A percentile compares a stretch with the other conserved stretches of the same genome.
Conservation (phyloP, 1,284 basidiomycete genomes). For the Ceratobasidium sp. region DNA sequence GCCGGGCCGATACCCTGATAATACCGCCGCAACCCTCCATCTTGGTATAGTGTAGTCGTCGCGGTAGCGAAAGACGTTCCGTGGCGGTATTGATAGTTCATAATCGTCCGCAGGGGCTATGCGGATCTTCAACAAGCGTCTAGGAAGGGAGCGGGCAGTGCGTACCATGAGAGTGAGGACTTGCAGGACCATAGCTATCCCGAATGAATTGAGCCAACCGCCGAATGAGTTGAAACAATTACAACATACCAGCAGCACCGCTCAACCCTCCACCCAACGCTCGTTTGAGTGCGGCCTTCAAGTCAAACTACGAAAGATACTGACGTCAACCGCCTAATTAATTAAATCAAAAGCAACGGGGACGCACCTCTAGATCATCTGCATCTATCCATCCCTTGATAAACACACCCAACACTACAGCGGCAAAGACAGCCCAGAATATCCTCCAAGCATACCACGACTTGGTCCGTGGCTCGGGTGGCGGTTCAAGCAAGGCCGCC, state of each 20-base stretch:
- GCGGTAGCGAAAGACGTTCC: constrained; percentile 74
- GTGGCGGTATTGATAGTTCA: constrained; percentile 90
- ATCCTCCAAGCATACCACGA: constrained; percentile 36
- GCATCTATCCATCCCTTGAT: constrained; percentile 72
- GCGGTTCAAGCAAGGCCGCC: constrained; percentile 10
- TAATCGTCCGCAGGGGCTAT: constrained; percentile 77
- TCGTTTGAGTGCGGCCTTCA: constrained; percentile 70
- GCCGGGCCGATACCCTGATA: constrained; percentile 83
- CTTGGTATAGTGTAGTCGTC: constrained; percentile 68
- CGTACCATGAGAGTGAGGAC: constrained; percentile 80
- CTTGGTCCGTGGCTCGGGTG: constrained; percentile 14
- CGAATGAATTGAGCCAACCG: constrained; percentile 2
- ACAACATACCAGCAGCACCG: constrained; percentile 70
- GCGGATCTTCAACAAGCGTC: background rate
- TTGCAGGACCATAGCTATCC: constrained; percentile 82
- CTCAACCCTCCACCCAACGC: constrained; percentile 85
- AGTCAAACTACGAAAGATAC: constrained; percentile 66
- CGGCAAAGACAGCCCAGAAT: constrained; percentile 27
- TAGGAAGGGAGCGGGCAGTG: background rate
- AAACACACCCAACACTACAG: constrained; percentile 49
- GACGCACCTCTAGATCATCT: constrained; percentile 66
- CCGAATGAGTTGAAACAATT: background rate
- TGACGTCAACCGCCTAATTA: background rate
- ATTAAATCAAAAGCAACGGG: too few relatives aligned
- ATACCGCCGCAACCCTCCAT: constrained; percentile 80